Base-by-base conservation (phyloP, 1,284 basidiomycete genomes). In the Boletus sp. region DNA sequence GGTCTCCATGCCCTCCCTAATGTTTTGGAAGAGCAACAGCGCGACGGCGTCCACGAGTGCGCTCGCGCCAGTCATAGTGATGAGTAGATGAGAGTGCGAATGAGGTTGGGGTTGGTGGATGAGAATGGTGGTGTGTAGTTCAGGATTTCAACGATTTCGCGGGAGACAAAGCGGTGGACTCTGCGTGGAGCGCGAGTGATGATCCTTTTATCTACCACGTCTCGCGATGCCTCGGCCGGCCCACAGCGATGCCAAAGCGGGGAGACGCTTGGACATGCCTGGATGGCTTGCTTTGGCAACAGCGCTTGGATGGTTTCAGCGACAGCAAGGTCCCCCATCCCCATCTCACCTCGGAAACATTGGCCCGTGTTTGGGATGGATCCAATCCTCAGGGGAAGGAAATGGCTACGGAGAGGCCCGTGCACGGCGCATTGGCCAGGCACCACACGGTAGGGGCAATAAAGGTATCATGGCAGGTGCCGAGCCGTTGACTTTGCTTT, bases 231-330 rank as follows among this genome's bases (percentile, higher is more conserved):
- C 50, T 58, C 41, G 41, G 41, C 30, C 44, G n/a, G n/a, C n/a
- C n/a, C 6, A 48, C 44, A 32, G 34, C 27, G 25, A 42, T 42
- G 27, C 20, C 57, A 61, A 62, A 62, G 56, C 50, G 49, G 40
- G 29, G 29, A 13, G 39, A 44, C 34, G 60, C 57, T 62, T 58
- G 58, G 55, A 46, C 48, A 22, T 39, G 36, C 33, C 30, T 29
- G 25, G 37, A 44, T 27, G 39, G 33, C 27, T 37, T 35, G 45
- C 51, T 59, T 51, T 54, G 56, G 49, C 50, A 33, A 41, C 29
- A 17, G 27, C 39, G 54, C 47, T 44, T 40, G 30, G 43, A 37
- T 23, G 25, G 42, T 48, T 60, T 46, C 46, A 37, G 26, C 40
- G 16, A 33, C 23, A 35, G 17, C 32, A 19, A 10, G 30, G 19